Evolutionary conservation across 148 eudicot species (phyloP).

Genomic region (Amaranthus palmeri): DNA sequence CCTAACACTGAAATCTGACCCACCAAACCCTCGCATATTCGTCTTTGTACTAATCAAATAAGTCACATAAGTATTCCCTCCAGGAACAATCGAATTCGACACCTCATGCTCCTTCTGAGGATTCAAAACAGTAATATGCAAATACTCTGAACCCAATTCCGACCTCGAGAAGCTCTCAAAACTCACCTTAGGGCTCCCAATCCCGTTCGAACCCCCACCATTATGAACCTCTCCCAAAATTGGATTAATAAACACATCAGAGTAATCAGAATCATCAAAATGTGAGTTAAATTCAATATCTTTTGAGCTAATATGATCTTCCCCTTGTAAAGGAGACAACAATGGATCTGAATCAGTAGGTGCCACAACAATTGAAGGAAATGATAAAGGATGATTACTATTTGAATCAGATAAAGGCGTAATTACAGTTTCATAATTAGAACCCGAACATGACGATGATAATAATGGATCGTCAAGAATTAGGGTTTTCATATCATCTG

Average conservation of each 20-base stretch:
- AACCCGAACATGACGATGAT: constrained; percentile 38
- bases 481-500: constrained; percentile 40
- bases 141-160: constrained; percentile 33
- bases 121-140: constrained; percentile 56
- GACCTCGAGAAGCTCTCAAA: neutral
- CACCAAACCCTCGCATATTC: constrained; percentile 52
- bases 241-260: constrained; percentile 39
- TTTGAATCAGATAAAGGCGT: constrained; percentile 44
- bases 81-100: constrained; percentile 74
- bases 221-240: constrained; percentile 18
- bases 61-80: constrained; percentile 56
- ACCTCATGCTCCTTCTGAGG: constrained; percentile 71
- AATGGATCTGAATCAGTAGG: constrained; percentile 62
- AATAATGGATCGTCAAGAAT: constrained; percentile 35
- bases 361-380: constrained; percentile 24
- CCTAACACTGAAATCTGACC: constrained; percentile 55
- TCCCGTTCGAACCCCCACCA: constrained; percentile 31
- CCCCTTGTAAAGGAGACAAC: constrained; percentile 32
- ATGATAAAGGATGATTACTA: constrained; percentile 30
- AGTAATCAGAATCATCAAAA: constrained; percentile 33
- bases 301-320: constrained; percentile 15
- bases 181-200: constrained; percentile 19
- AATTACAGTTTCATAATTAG: constrained; percentile 51
- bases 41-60: constrained; percentile 68
- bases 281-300: constrained; percentile 10